These are phyloP conservation scores for Heterobasidion parviporum DNA, from an alignment of 1,284 basidiomycete genomes.

Conservation along the genomic window DNA sequence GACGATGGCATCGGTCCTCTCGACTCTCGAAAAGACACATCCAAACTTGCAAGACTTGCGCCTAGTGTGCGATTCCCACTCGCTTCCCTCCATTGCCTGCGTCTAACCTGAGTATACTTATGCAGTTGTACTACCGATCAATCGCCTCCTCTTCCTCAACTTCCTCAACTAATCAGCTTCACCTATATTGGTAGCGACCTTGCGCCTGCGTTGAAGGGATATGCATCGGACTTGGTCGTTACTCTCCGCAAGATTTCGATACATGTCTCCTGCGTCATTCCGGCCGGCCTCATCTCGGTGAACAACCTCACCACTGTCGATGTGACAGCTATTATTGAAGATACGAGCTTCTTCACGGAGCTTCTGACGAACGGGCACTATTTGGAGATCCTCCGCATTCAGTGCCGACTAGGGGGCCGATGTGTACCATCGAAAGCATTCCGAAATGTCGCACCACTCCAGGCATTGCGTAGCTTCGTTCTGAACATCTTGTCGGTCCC, in stretches of 20 bases:
- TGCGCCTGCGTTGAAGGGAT: constrained; percentile 28
- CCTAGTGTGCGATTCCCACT: constrained; percentile 35
- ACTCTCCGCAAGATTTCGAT: constrained; percentile 48
- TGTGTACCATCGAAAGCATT: constrained; percentile 42
- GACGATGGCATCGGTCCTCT: constrained; percentile 42
- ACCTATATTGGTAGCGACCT: constrained; percentile 32
- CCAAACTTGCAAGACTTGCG: constrained; percentile 41
- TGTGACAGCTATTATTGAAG: constrained; percentile 47
- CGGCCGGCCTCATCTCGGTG: constrained; percentile 41
- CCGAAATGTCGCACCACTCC: constrained; percentile 31
- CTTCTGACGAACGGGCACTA: constrained; percentile 53
- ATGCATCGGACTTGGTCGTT: constrained; percentile 45
- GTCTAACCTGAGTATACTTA: background rate
- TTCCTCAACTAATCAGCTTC: constrained; percentile 53
- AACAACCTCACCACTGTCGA: constrained; percentile 57
- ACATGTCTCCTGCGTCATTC: constrained; percentile 49
- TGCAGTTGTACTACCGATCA: constrained; percentile 4
- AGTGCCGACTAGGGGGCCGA: constrained; percentile 36
- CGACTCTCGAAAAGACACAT: constrained; percentile 40
- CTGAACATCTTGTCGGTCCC: constrained; percentile 33
- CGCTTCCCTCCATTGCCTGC: background rate
- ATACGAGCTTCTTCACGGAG: constrained; percentile 44
- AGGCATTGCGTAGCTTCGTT: constrained; percentile 56
- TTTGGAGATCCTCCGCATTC: constrained; percentile 50
- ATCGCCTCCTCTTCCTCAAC: constrained; percentile 31